Percentiles rank a stretch among this genome's conserved stretches.
phyloP scores from a whole-genome alignment of 139 green algal species.

The Trebouxia sp. region DNA sequence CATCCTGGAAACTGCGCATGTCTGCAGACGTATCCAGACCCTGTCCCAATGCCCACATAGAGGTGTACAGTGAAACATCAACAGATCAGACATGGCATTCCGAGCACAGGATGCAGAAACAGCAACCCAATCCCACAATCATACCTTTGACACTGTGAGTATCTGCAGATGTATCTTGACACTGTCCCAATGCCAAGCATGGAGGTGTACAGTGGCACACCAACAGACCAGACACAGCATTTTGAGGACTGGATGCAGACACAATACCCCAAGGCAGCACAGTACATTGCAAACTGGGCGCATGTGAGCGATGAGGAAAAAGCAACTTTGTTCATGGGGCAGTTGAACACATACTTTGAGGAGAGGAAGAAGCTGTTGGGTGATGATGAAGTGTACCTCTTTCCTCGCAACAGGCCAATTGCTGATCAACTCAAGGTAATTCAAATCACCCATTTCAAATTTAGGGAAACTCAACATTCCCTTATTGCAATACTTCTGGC shows the following conservation, averaged over 20 bases:
- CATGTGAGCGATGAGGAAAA: not conserved
- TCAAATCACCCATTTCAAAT: not conserved
- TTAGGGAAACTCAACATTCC: not conserved
- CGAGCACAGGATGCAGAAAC: too few relatives aligned
- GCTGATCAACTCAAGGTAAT: not conserved
- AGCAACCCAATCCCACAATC: too few relatives aligned
- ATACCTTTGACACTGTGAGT: too few relatives aligned
- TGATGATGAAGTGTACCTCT: not conserved
- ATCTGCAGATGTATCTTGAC: not conserved
- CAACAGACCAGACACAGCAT: not conserved
- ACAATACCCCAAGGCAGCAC: not conserved
- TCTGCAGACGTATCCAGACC: too few relatives aligned
- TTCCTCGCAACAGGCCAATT: not conserved
- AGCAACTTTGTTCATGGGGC: not conserved
- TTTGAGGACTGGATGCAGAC: slow-evolving; percentile 25
- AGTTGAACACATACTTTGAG: slow-evolving; percentile 18
- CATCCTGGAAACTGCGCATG: too few relatives aligned
- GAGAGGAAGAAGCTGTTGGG: not conserved
- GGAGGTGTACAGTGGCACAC: slow-evolving; percentile 22
- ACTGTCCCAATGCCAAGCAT: slow-evolving; percentile 15
- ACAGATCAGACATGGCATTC: too few relatives aligned
- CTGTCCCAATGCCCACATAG: too few relatives aligned
- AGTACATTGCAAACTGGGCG: not conserved
- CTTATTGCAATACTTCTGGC: too few relatives aligned
- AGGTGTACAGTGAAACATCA: too few relatives aligned